phyloP scores from a whole-genome alignment of 306 rosid species.

The Myrica gale region DNA sequence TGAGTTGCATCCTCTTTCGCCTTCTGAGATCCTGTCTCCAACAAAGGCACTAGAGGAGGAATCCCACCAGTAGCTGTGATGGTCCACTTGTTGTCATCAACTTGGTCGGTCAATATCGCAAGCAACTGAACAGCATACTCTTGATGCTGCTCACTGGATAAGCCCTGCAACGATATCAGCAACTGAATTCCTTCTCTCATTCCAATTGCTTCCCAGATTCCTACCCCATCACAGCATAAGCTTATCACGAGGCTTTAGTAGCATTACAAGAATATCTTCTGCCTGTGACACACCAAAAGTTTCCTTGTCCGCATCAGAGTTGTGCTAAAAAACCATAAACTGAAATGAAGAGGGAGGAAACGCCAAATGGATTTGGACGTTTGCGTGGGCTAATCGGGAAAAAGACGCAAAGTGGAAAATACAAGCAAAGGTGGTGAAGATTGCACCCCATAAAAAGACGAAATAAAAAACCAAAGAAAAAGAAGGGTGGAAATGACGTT shows the following conservation, averaged over 20 bases:
- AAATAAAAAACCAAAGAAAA: too few relatives aligned
- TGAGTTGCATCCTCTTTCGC: conserved; percentile 96
- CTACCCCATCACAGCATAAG: conserved; percentile 71
- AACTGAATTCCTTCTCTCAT: conserved; percentile 93
- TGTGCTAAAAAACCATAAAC: conserved; percentile 78
- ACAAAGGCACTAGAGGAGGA: conserved; percentile 88
- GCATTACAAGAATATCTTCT: conserved; percentile 76
- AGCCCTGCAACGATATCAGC: conserved; percentile 75
- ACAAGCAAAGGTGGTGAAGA: too few relatives aligned
- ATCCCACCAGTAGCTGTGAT: conserved; percentile 99
- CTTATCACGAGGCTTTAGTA: conserved; percentile 78
- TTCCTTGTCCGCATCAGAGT: conserved; percentile 46
- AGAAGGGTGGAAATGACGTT: too few relatives aligned
- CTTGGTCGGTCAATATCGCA: conserved; percentile 76
- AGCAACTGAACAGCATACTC: conserved; percentile 90
- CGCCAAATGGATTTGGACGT: too few relatives aligned
- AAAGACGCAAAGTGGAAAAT: too few relatives aligned
- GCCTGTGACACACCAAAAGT: conserved; percentile 61
- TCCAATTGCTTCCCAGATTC: conserved; percentile 88
- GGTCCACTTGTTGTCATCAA: conserved; percentile 98
- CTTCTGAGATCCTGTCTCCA: conserved; percentile 88
- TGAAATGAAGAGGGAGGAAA: too few relatives aligned
- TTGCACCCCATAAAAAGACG: too few relatives aligned
- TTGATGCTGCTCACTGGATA: conserved; percentile 95
- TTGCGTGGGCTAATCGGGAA: too few relatives aligned